phyloP scores from a whole-genome alignment of 768 basidiomycete species.

The Lentinula sp. region DNA sequence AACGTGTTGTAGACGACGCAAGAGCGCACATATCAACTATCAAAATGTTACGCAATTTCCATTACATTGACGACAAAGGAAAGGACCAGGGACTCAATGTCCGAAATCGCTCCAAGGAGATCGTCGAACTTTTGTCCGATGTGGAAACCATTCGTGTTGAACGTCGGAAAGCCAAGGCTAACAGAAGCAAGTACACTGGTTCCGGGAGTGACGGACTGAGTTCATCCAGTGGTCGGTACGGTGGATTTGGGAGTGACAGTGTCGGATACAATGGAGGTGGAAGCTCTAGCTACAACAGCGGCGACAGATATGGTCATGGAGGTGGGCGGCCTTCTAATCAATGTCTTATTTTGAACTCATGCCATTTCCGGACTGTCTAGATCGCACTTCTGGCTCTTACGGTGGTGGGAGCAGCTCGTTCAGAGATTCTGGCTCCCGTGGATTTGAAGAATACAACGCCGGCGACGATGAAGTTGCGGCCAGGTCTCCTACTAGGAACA shows the following conservation, averaged over 20 bases:
- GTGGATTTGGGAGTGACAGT: conserved; percentile 37
- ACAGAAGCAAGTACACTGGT: conserved; percentile 86
- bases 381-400: conserved; percentile 10
- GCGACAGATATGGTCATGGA: conserved; percentile 23
- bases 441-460: conserved; percentile 94
- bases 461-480: conserved; percentile 74
- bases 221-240: conserved; percentile 50
- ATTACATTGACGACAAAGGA: conserved; percentile 97
- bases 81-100: conserved; percentile 99
- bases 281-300: conserved; percentile 28
- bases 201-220: conserved; percentile 76
- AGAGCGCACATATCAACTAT: conserved; percentile 90
- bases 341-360: background rate
- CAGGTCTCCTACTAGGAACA: conserved; percentile 14
- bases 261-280: conserved; percentile 39
- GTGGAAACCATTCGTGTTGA: conserved; percentile 87
- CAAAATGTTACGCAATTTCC: conserved; percentile 97
- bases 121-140: conserved; percentile 88
- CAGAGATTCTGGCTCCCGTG: conserved; percentile 51
- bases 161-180: conserved; percentile 87
- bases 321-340: background rate
- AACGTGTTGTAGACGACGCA: conserved; percentile 96
- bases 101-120: conserved; percentile 87
- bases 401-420: conserved; percentile 38
- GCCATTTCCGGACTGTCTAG: background rate